These are phyloP conservation scores for Setomelanomma holmii DNA, from an alignment of 2,329 filamentous ascomycete species.

Conservation along the genomic window DNA sequence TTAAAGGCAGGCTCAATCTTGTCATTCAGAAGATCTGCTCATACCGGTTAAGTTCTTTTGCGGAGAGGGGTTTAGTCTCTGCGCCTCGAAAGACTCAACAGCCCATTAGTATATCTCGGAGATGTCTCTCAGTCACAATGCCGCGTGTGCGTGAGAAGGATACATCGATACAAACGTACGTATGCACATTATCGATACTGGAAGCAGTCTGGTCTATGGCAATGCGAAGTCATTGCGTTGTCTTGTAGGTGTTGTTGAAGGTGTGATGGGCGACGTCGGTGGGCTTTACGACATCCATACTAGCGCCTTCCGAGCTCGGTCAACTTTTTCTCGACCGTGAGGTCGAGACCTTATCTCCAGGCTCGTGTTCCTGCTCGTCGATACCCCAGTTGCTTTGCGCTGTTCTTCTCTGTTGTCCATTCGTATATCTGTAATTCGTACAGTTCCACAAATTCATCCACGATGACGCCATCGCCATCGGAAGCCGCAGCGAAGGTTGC, in stretches of 20 bases:
- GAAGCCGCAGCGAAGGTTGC: constrained; percentile 40
- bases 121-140: too few relatives aligned
- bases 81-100: too few relatives aligned
- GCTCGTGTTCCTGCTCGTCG: constrained; percentile 4
- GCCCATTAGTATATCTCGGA: too few relatives aligned
- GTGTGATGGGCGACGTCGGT: not conserved
- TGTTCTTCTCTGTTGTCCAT: not conserved
- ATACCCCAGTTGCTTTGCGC: constrained; percentile 6
- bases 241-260: not conserved
- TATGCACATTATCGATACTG: too few relatives aligned
- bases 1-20: too few relatives aligned
- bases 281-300: not conserved
- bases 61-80: too few relatives aligned
- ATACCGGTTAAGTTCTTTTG: too few relatives aligned
- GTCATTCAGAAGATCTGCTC: too few relatives aligned
- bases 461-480: constrained; percentile 39
- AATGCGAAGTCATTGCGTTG: too few relatives aligned
- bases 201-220: too few relatives aligned
- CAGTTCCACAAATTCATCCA: not conserved
- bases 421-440: constrained; percentile 2
- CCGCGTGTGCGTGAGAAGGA: too few relatives aligned
- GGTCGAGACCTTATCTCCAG: constrained; percentile 3
- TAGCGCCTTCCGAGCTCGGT: constrained; percentile 6
- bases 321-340: not conserved
- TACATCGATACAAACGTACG: too few relatives aligned